Base-by-base conservation (phyloP, 2,329 filamentous ascomycete genomes). In the Fusarium siculi region DNA sequence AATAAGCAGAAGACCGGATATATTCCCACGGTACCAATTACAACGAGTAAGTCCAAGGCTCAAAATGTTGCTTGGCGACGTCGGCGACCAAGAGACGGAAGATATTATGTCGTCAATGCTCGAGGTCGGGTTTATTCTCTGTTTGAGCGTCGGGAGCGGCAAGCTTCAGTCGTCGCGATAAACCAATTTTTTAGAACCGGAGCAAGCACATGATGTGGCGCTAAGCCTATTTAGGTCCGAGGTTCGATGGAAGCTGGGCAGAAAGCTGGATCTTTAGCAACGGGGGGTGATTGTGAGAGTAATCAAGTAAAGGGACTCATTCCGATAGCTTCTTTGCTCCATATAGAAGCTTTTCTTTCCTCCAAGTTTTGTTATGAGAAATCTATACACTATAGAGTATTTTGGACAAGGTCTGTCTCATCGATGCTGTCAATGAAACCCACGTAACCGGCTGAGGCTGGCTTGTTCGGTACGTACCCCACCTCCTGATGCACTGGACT, bases 111-210 rank as follows among this genome's bases (percentile, higher is more conserved):
- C 75, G 66, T 77, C 42, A 76, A 74, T 77, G 67, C 66, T 68
- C 62, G 57, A 65, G 40, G 66, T 59, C 56, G 66, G 58, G 25
- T 67, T 53, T 57, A 65, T 67, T 64, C 55, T 70, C 66, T 63
- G 65, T 55, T 72, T 72, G 63, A 74, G 66, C 74, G 63, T 67
- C 53, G 40, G 40, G 40, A 76, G 58, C 70, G 61, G 68, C 71
- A 74, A 72, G 64, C 64, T 77, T 77, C 74, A 74, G 68, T 70
- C 65, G 68, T 77, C 70, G 76, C 74, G 62, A 75, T 74, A 77
- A 74, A 73, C 75, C 73, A 78, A 76, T 77, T 78, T 78, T 78
- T 78, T 77, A 76, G 76, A 52, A 39, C 61, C 68, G 66, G 63
- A 68, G 68, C 74, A 76, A 66, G 68, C 74, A 76, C 74, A 77